Evolutionary conservation across 257 asterid genomes (phyloP), one percentile per base, ranked within the genome.

Genomic region (Solanum sitiens): DNA sequence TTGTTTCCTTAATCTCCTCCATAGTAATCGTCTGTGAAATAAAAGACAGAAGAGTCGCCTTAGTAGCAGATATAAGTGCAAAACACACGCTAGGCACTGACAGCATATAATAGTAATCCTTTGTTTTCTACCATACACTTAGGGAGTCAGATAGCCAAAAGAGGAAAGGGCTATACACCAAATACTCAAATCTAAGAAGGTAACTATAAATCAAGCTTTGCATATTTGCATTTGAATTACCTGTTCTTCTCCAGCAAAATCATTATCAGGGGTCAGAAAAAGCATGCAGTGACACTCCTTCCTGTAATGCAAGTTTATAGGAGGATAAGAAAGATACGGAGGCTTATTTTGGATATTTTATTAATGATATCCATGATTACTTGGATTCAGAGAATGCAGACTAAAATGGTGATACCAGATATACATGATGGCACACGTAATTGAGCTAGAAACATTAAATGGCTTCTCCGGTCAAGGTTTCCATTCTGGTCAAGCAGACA

Each of bases 241-340:
- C 98, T 95, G 99, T 21, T 95, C 98, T 86, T 94, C 87, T 83
- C 99, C 99, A 47, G 99, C 99, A 92, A 96, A 96, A 90, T 95
- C 99, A 32, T 96, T 96, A 18, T 96, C 98, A 39, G 98, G 91
- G 71, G 97, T 96, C 35, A 95, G 96, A 71, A 96, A 96, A 86
- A 96, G 98, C 99, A 96, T 96, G 93, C 99, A 96, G 92, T 96
- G 99, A 90, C 99, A 96, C 88, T 96, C 99, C 91, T 94, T 94
- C 95, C 96, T 94, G 94, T 87, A 70, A 92, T 86, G 45, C 33
- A 33, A 85, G 83, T 50, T 83, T 59, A 73, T 11, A 16, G 45
- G 56, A 59, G 37, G 56, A 84, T 76, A 70, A 76, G 30, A 35
- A 20, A 53, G 82, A 63, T 35, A 30, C 4, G 12, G 68, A 45